Conservation (phyloP, 2,329 filamentous ascomycete genomes). For the Knufia petricola region DNA sequence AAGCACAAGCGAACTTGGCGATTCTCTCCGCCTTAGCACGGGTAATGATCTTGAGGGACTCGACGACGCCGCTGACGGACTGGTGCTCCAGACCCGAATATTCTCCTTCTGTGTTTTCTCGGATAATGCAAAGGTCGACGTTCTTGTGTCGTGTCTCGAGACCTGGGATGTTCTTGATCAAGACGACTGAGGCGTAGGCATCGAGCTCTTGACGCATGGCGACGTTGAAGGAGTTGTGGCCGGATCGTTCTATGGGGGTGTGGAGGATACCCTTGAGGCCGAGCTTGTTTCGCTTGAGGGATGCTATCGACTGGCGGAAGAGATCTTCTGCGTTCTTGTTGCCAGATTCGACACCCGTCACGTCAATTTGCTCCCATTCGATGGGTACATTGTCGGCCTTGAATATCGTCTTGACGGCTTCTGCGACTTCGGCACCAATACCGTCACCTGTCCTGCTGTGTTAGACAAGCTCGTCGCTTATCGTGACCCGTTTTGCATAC, state of each 20-base stretch:
- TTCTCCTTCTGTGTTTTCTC: slow-evolving; percentile 99
- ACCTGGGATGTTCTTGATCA: slow-evolving; percentile 99
- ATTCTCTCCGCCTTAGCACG: slow-evolving; percentile 98
- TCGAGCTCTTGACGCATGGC: slow-evolving; percentile 98
- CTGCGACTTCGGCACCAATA: slow-evolving; percentile 94
- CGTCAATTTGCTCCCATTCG: slow-evolving; percentile 97
- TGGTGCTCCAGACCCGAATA: slow-evolving; percentile 99
- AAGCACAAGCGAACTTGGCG: slow-evolving; percentile 96
- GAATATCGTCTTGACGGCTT: slow-evolving; percentile 98
- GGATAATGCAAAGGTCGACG: slow-evolving; percentile 98
- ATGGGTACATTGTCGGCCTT: slow-evolving; percentile 98
- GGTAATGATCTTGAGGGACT: slow-evolving; percentile 99
- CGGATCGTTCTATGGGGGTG: slow-evolving; percentile 91
- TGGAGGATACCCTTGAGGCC: slow-evolving; percentile 98
- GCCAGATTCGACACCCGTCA: slow-evolving; percentile 78
- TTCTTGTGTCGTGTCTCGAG: slow-evolving; percentile 95
- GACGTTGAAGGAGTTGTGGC: slow-evolving; percentile 99
- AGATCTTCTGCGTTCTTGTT: slow-evolving; percentile 85
- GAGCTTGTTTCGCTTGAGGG: slow-evolving; percentile 96
- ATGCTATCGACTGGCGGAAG: slow-evolving; percentile 90
- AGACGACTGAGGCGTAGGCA: slow-evolving; percentile 94
- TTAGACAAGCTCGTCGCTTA: slow-evolving; percentile 5
- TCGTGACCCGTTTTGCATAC: slow-evolving; percentile 38
- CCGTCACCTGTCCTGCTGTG: slow-evolving; percentile 57
- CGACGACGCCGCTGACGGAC: slow-evolving; percentile 89